These are phyloP conservation scores for Botrytis galanthina DNA, from an alignment of 2,329 filamentous ascomycete species.

Conservation along the genomic window DNA sequence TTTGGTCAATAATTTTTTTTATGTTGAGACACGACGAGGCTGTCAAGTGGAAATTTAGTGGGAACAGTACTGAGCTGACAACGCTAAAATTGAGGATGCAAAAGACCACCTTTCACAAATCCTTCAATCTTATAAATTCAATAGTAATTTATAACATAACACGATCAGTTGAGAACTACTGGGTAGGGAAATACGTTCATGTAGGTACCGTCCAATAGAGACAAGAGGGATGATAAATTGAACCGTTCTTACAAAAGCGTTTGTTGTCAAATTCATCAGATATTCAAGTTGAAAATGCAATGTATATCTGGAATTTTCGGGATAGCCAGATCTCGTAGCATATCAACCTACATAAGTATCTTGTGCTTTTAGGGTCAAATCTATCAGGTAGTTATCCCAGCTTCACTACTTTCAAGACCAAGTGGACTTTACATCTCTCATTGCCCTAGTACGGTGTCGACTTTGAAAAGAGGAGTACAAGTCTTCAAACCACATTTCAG, in stretches of 20 bases:
- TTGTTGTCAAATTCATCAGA: neutral
- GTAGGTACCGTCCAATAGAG: neutral
- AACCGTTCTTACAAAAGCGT: neutral
- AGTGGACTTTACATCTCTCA: neutral
- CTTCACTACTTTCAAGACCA: neutral
- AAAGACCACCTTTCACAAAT: constrained; percentile 8
- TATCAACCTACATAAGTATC: neutral
- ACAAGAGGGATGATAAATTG: too few species aligned
- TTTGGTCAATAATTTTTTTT: neutral
- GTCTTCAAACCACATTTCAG: neutral
- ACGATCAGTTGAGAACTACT: neutral
- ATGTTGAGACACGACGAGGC: constrained; percentile 14
- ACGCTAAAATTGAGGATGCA: neutral
- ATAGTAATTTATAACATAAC: neutral
- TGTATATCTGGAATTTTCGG: neutral
- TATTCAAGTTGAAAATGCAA: neutral
- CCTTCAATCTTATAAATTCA: neutral
- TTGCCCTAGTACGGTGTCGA: neutral
- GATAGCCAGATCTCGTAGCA: neutral
- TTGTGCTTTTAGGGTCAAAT: neutral
- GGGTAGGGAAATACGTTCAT: neutral
- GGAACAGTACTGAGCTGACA: neutral
- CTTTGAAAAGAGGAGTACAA: neutral
- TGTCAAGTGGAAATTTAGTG: constrained; percentile 13
- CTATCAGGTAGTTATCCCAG: neutral